Percentiles rank a stretch among this genome's conserved stretches.
phyloP scores from a whole-genome alignment of 768 basidiomycete species.

The Boletus insuetus region DNA sequence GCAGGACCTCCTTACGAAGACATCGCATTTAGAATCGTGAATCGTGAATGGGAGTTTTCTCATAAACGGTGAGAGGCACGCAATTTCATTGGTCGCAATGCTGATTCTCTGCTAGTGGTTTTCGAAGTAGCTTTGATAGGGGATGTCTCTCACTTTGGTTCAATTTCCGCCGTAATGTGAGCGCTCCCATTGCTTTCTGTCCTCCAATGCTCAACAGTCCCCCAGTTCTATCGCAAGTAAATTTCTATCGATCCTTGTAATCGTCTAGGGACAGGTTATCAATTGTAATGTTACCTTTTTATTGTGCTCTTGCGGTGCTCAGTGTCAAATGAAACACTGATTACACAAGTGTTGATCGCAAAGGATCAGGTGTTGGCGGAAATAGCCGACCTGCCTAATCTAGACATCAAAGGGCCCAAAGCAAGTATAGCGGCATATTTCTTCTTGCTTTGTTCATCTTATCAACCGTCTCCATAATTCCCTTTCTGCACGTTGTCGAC shows the following conservation, averaged over 20 bases:
- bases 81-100: slow-evolving; percentile 11
- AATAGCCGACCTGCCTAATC: slow-evolving; percentile 17
- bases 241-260: slow-evolving; percentile 17
- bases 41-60: slow-evolving; percentile 97
- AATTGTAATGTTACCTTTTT: slow-evolving; percentile 28
- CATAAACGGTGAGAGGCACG: slow-evolving; percentile 73
- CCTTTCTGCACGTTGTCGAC: not conserved
- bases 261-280: slow-evolving; percentile 23
- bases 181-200: slow-evolving; percentile 29
- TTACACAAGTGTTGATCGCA: slow-evolving; percentile 4
- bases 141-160: slow-evolving; percentile 96
- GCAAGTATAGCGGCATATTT: not conserved
- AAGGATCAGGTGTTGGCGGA: slow-evolving; percentile 2
- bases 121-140: slow-evolving; percentile 94
- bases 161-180: slow-evolving; percentile 90
- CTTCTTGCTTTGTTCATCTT: slow-evolving; percentile 24
- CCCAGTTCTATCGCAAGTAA: slow-evolving; percentile 81
- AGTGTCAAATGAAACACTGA: slow-evolving; percentile 11
- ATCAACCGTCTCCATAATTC: slow-evolving; percentile 5
- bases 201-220: slow-evolving; percentile 16
- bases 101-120: slow-evolving; percentile 58
- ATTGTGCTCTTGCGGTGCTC: slow-evolving; percentile 13
- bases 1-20: slow-evolving; percentile 99
- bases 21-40: slow-evolving; percentile 96
- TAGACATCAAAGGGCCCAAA: slow-evolving; percentile 2